Base-by-base conservation (phyloP, 768 basidiomycete species). In the Mycena sanguinolenta region DNA sequence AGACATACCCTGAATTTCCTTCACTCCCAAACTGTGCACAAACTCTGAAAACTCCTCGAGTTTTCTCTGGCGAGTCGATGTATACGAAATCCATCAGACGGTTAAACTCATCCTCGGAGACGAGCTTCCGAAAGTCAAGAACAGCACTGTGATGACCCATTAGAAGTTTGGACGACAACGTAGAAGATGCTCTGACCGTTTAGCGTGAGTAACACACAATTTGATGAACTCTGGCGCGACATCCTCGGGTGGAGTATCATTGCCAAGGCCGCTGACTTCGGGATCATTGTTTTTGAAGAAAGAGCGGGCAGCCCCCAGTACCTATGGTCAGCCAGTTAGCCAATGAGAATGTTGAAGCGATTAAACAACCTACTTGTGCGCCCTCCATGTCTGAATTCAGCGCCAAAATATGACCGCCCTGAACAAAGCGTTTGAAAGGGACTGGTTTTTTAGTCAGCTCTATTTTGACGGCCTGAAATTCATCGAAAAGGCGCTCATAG, bases 401-500 rank as follows among this genome's bases (percentile, higher is more conserved):
- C 3, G 58, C 63, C 0, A 66, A n/a, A 17, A 71, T 16, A 27
- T 71, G 66, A 17, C 69, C 64, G 0, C 52, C 58, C 2, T 58
- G 19, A 28, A 61, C 59, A 2, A 71, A 44, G 13, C 69, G 64
- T 50, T 66, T 65, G 58, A 71, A 66, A 7, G 49, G 49, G 23
- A 71, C 16, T 0, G 69, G 64, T 17, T 65, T 71, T 0, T 58
- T 52, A 23, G 69, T 71, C 0, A 62, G 0, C 6, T 44, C 16
- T 28, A 61, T 17, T n/a, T 61, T 65, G 2, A 65, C 32, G 7
- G 52, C 50, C 21, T 61, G 69, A 6, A 71, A 59, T 36, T 71
- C 69, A n/a, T 66, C 69, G 30, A 50, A 71, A 17, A 71, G 50
- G 10, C 42, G 46, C 39, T 71, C 58, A 30, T 21, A 71, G 23